These are phyloP conservation scores for Paracoccidioides lutzii DNA, from an alignment of 2,329 filamentous ascomycete species.

Conservation along the genomic window DNA sequence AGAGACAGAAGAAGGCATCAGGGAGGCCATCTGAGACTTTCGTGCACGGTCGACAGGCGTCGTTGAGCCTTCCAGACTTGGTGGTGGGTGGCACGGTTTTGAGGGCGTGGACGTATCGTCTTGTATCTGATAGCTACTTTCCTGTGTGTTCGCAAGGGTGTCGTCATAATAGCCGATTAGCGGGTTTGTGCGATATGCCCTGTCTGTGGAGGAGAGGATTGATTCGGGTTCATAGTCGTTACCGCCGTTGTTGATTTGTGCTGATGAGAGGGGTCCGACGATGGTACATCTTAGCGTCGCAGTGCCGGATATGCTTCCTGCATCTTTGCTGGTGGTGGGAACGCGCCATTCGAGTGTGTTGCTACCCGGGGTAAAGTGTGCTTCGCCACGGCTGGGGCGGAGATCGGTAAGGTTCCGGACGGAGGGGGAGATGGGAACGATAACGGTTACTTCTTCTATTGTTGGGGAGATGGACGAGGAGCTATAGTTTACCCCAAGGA, in stretches of 20 bases:
- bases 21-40: constrained; percentile 27
- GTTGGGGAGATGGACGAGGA: constrained; percentile 47
- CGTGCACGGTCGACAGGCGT: not conserved
- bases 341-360: constrained; percentile 71
- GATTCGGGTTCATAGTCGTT: constrained; percentile 23
- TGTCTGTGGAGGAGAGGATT: not conserved
- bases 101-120: constrained; percentile 6
- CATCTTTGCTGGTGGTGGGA: constrained; percentile 51
- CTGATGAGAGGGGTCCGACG: constrained; percentile 46
- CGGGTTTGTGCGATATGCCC: constrained; percentile 18
- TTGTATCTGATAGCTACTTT: constrained; percentile 8
- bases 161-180: constrained; percentile 36
- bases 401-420: constrained; percentile 78
- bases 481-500: constrained; percentile 36
- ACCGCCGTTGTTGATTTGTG: constrained; percentile 30
- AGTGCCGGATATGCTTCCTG: constrained; percentile 51
- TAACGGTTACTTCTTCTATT: constrained; percentile 65
- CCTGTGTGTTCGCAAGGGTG: constrained; percentile 15
- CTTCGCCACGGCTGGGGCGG: constrained; percentile 68
- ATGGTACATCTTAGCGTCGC: constrained; percentile 72
- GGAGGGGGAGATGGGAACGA: constrained; percentile 62
- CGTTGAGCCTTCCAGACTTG: not conserved
- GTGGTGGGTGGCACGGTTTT: not conserved
- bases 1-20: constrained; percentile 68
- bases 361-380: constrained; percentile 63